Conservation (phyloP, 148 eudicot genomes). For the Tetragonia tetragonoides region DNA sequence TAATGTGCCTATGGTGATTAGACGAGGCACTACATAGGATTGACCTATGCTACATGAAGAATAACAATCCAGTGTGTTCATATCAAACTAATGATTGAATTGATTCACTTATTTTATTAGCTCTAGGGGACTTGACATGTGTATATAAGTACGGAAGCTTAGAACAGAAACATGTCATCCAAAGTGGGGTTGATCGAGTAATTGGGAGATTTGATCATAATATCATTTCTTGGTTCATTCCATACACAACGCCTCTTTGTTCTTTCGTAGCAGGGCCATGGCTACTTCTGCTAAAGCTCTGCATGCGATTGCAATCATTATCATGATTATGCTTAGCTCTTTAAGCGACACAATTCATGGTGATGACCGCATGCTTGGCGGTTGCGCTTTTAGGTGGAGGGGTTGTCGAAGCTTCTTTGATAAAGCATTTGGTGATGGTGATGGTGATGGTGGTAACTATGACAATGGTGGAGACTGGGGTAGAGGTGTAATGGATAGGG, state of each 20-base stretch:
- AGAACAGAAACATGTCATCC: constrained; percentile 6
- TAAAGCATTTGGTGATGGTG: constrained; percentile 13
- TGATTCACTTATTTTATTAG: constrained; percentile 1
- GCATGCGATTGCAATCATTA: constrained; percentile 14
- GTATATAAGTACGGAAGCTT: constrained; percentile 27
- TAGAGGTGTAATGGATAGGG: constrained; percentile 17
- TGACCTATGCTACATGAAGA: constrained; percentile 12
- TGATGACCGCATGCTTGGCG: constrained; percentile 8
- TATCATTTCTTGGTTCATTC: background rate
- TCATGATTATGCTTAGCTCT: constrained; percentile 21
- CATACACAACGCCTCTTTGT: background rate
- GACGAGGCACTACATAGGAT: constrained; percentile 3
- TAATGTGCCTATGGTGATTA: background rate
- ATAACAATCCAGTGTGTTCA: constrained; percentile 2
- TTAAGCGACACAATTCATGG: constrained; percentile 2
- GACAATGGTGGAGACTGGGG: constrained; percentile 1
- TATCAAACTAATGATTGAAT: constrained; percentile 19
- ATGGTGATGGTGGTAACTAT: background rate
- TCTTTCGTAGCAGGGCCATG: constrained; percentile 13
- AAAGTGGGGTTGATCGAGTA: background rate
- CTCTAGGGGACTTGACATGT: constrained; percentile 7
- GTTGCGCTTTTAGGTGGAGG: constrained; percentile 26
- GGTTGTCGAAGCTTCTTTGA: constrained; percentile 33
- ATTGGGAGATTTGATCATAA: no score
- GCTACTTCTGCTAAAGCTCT: constrained; percentile 18